Evolutionary conservation across 495 filamentous ascomycete genomes (phyloP), one percentile per base, ranked within the genome.

Genomic region (Trichoderma parareesei): DNA sequence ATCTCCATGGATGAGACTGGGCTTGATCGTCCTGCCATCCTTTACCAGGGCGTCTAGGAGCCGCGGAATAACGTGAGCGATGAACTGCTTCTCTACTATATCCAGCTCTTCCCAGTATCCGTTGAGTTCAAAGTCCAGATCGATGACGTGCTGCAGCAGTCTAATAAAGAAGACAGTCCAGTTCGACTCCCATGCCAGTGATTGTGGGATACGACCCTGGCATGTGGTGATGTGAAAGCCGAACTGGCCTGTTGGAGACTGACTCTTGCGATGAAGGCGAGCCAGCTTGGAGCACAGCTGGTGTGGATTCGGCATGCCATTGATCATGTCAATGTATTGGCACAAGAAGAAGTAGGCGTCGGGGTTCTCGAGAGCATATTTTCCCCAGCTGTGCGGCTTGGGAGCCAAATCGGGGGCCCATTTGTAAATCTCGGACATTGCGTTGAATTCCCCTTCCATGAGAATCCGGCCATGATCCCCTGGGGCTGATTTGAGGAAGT

Each of bases 1-100:
- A 60, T 78, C 70, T 0, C 75, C 74, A 60, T 78, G 76, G 1
- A 78, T 66, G 6, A 77, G 63, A 38, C 57, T 69, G 5, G 74
- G 76, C 35, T 75, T 74, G 27, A 78, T 67, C 9, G 62, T 53
- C 2, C 68, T 49, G 4, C 71, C 74, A 0, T 69, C 68, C n/a
- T 43, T 68, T 60, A 71, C 64, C 9, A 76, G 66, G 11, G 73
- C 69, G 8, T 66, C 60, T 27, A 77, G 65, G 2, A 78, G 70
- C 14, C 70, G 65, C 33, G 76, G 75, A n/a, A 75, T 73, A 0
- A 74, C 69, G 13, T 69, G 69, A 0, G 63, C 41, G 7, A 64
- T 40, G 0, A 73, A 18, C 6, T 53, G 43, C 10, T 37, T 4
- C 8, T 66, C 38, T 1, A 69, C 67, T 1, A 33, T 42, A 27